Evolutionary conservation across 108 stramenopile genomes (phyloP).

Genomic region (Fistulifera solaris): DNA sequence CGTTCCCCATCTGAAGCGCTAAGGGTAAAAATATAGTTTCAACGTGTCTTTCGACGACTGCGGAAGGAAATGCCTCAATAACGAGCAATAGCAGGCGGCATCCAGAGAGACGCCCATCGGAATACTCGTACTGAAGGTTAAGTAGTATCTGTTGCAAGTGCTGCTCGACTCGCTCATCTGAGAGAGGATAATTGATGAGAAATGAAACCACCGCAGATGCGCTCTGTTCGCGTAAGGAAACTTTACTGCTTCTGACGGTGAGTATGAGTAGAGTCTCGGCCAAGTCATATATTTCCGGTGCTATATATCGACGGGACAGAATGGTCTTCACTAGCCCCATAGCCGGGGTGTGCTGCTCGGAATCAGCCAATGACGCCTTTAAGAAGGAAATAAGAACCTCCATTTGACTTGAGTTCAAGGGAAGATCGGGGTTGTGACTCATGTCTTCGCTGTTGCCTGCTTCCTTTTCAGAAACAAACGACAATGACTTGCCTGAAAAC

Average conservation of each 20-base stretch:
- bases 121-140: conserved; percentile 83
- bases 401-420: conserved; percentile 68
- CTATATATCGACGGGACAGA: conserved; percentile 44
- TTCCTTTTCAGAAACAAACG: background rate
- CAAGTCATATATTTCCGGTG: conserved; percentile 80
- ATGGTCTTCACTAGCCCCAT: conserved; percentile 67
- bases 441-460: background rate
- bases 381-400: conserved; percentile 62
- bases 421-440: conserved; percentile 10
- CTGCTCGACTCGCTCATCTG: conserved; percentile 52
- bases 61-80: conserved; percentile 58
- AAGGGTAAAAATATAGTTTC: conserved; percentile 80
- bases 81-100: conserved; percentile 42
- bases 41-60: conserved; percentile 49
- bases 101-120: conserved; percentile 80
- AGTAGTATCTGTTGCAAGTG: conserved; percentile 73
- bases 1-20: conserved; percentile 82
- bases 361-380: conserved; percentile 44
- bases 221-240: conserved; percentile 56
- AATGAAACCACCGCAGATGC: conserved; percentile 65
- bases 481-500: background rate
- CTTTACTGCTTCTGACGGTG: conserved; percentile 68
- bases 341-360: conserved; percentile 76
- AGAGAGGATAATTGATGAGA: conserved; percentile 85
- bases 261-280: conserved; percentile 75